Conservation (phyloP, 768 basidiomycete genomes). For the Arthromyces matolae region DNA sequence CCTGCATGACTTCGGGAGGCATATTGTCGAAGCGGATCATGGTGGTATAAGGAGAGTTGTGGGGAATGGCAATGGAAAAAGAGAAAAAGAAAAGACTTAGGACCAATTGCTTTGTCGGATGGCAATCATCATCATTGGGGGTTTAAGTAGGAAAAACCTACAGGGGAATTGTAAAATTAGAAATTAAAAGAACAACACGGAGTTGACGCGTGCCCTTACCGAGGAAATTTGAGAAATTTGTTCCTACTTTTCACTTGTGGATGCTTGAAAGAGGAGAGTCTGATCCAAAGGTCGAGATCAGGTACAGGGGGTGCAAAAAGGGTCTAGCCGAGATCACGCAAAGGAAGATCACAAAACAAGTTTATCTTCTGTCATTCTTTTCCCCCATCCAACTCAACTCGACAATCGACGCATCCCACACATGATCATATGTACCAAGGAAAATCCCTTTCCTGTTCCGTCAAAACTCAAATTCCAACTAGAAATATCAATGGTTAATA, state of each 20-base stretch:
- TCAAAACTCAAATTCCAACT: too few relatives aligned
- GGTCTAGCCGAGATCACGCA: slow-evolving; percentile 7
- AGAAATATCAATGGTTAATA: too few relatives aligned
- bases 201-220: slow-evolving; percentile 17
- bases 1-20: slow-evolving; percentile 72
- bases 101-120: slow-evolving; percentile 5
- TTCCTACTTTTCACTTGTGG: slow-evolving; percentile 6
- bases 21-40: slow-evolving; percentile 82
- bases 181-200: slow-evolving; percentile 9
- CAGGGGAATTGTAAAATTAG: slow-evolving; percentile 17
- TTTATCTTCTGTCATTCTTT: slow-evolving; percentile 2
- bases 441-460: too few relatives aligned
- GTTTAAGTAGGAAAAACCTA: slow-evolving; percentile 18
- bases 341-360: slow-evolving; percentile 3
- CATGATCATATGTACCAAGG: too few relatives aligned
- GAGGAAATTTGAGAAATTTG: slow-evolving; percentile 11
- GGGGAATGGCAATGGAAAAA: not conserved
- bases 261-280: slow-evolving; percentile 10
- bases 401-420: too few relatives aligned
- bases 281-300: slow-evolving; percentile 12
- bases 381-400: not conserved
- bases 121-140: slow-evolving; percentile 13
- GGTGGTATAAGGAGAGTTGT: slow-evolving; percentile 3
- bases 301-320: slow-evolving; percentile 16
- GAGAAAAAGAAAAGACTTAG: not conserved